A percentile compares a stretch with the other conserved stretches of the same genome.
phyloP scores from a whole-genome alignment of 768 basidiomycete genomes.

The Lentinula lateritia region DNA sequence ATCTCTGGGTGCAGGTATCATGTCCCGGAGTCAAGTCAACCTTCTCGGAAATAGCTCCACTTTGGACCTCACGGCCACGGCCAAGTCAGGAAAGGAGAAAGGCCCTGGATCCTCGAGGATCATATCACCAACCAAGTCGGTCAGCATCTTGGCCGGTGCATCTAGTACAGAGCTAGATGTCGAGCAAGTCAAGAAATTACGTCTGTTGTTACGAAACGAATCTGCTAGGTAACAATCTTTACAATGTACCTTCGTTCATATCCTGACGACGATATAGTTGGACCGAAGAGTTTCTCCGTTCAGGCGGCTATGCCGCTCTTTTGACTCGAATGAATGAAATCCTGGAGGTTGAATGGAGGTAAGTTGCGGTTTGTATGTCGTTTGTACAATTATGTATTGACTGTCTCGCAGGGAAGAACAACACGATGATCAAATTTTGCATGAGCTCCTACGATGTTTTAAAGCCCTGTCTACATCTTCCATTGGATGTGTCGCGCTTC shows the following conservation, averaged over 20 bases:
- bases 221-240: slow-evolving; percentile 59
- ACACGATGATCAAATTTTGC: slow-evolving; percentile 91
- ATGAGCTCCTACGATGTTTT: slow-evolving; percentile 89
- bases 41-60: slow-evolving; percentile 36
- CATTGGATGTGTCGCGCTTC: slow-evolving; percentile 84
- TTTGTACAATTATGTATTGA: neutral
- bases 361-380: neutral
- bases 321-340: slow-evolving; percentile 85
- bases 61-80: slow-evolving; percentile 33
- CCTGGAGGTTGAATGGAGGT: slow-evolving; percentile 97
- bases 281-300: slow-evolving; percentile 79
- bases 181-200: slow-evolving; percentile 80
- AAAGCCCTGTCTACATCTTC: slow-evolving; percentile 89
- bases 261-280: slow-evolving; percentile 45
- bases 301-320: slow-evolving; percentile 83
- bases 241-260: neutral
- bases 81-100: slow-evolving; percentile 49
- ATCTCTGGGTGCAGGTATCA: slow-evolving; percentile 49
- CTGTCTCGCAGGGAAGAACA: slow-evolving; percentile 81
- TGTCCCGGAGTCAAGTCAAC: slow-evolving; percentile 50
- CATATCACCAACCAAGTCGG: slow-evolving; percentile 60
- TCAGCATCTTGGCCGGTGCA: slow-evolving; percentile 58
- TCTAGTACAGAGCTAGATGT: slow-evolving; percentile 79
- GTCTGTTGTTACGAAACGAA: slow-evolving; percentile 86
- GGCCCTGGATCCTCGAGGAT: slow-evolving; percentile 37